Base-by-base conservation (phyloP, 1,284 basidiomycete genomes). In the Malassezia sympodialis region DNA sequence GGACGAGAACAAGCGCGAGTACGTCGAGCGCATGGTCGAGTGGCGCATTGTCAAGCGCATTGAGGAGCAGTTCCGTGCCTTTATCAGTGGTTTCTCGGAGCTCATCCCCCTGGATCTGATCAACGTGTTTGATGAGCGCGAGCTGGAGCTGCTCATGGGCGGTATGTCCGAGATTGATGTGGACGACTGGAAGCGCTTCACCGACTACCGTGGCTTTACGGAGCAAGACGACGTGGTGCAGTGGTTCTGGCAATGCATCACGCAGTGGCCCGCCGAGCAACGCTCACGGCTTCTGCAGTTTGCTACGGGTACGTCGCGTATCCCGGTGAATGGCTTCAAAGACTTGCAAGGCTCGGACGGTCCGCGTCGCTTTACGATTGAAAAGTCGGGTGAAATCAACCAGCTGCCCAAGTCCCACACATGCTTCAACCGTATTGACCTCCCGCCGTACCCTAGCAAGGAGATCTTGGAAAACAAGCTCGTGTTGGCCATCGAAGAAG, bases 191-290 rank as follows among this genome's bases (percentile, higher is more conserved):
- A 79, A 79, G 73, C 80, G 81, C 69, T 80, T 81, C 72, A 82
- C 81, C 55, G 80, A 82, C 70, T 82, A 82, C 76, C 76, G 80
- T 49, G 79, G 79, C 47, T 81, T 80, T 59, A 75, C 68, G 26
- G 70, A 66, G 56, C 65, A 69, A 52, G 69, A 75, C 61, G 69
- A 72, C 54, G 93, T 98, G 58, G 89, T 99, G 62, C 89, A 96
- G 75, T 98, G 94, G 94, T 99, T 99, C 83, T 99, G 94, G 94
- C 86, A 96, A 79, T 91, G 89, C 69, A 88, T 98, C 55, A 84
- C 87, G 53, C 84, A 85, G 49, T 98, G 93, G 93, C 90, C 93
- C 7, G 81, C 90, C 0, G 94, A 98, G 78, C 84, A 90, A 76
- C 96, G 96, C 78, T 88, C 87, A 44, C 85, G 93, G 8, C 78